These are phyloP conservation scores for Williopsis jadinii DNA, from an alignment of 1,139 yeast genomes.

Conservation along the genomic window DNA sequence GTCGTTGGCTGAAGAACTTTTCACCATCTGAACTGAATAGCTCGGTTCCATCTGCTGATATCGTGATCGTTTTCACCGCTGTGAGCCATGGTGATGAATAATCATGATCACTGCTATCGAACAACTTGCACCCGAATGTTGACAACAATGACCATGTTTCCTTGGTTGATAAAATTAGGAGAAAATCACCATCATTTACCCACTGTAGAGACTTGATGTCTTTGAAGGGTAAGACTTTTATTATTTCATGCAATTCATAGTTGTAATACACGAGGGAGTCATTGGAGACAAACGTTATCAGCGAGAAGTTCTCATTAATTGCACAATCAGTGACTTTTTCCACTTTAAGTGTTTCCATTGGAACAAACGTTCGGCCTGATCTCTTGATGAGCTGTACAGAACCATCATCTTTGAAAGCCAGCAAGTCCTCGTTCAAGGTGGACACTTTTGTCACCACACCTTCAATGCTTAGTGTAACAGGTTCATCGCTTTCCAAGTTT, in stretches of 20 bases:
- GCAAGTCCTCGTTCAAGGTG: neutral
- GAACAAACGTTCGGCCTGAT: slow-evolving; percentile 2
- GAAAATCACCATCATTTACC: slow-evolving; percentile 12
- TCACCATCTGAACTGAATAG: slow-evolving; percentile 7
- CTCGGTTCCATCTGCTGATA: neutral
- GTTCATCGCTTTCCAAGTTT: slow-evolving; percentile 26
- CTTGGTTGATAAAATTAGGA: slow-evolving; percentile 19
- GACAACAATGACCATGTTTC: slow-evolving; percentile 31
- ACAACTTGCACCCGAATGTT: slow-evolving; percentile 28
- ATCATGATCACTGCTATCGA: slow-evolving; percentile 31
- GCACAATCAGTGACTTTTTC: slow-evolving; percentile 3
- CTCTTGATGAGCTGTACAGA: neutral
- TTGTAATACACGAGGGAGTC: slow-evolving; percentile 14
- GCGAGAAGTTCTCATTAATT: slow-evolving; percentile 4
- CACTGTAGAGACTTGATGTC: slow-evolving; percentile 20
- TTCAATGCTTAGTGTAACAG: neutral
- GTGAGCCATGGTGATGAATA: slow-evolving; percentile 14
- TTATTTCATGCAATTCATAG: slow-evolving; percentile 6
- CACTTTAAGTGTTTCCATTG: slow-evolving; percentile 14
- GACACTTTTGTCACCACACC: neutral
- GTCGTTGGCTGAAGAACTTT: slow-evolving; percentile 5
- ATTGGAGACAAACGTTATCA: slow-evolving; percentile 10
- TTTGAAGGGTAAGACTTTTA: slow-evolving; percentile 12
- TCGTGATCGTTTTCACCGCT: slow-evolving; percentile 3
- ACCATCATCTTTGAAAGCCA: slow-evolving; percentile 3